Percentiles rank a stretch among this genome's conserved stretches.
Conservation (phyloP, 495 filamentous ascomycete genomes). For the Penicillium lividum region DNA sequence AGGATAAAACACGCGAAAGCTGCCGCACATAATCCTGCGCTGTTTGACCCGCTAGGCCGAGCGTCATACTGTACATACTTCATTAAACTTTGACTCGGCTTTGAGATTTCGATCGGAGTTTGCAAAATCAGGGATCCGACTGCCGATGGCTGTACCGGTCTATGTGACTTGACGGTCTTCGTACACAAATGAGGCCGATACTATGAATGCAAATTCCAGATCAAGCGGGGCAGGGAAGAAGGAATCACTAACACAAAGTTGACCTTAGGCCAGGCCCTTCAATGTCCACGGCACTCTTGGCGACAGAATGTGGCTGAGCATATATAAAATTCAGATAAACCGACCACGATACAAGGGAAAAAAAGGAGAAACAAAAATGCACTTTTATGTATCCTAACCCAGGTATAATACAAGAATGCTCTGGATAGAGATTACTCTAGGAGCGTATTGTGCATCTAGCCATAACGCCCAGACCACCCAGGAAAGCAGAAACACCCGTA, state of each 20-base stretch:
- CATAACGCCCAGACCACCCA: constrained; percentile 40
- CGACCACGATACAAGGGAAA: too few species aligned
- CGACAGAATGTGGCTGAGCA: too few species aligned
- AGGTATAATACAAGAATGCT: not conserved
- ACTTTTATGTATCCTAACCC: not conserved
- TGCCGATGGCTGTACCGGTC: not conserved
- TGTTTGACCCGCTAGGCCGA: not conserved
- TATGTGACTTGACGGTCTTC: not conserved
- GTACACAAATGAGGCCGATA: too few species aligned
- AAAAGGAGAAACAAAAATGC: too few species aligned
- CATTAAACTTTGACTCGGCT: not conserved
- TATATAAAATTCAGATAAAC: too few species aligned
- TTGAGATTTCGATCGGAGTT: not conserved
- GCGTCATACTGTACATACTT: not conserved
- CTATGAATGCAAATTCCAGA: too few species aligned
- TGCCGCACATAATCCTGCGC: not conserved
- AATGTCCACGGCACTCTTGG: too few species aligned
- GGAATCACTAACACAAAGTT: too few species aligned
- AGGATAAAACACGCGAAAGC: not conserved
- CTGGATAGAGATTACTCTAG: not conserved
- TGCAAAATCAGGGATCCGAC: not conserved
- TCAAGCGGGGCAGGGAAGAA: too few species aligned
- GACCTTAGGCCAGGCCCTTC: too few species aligned
- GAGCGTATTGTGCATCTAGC: constrained; percentile 13
- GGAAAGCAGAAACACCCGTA: constrained; percentile 43